Evolutionary conservation across 2,329 filamentous ascomycete species (phyloP).

Genomic region (Aspergillus niger): DNA sequence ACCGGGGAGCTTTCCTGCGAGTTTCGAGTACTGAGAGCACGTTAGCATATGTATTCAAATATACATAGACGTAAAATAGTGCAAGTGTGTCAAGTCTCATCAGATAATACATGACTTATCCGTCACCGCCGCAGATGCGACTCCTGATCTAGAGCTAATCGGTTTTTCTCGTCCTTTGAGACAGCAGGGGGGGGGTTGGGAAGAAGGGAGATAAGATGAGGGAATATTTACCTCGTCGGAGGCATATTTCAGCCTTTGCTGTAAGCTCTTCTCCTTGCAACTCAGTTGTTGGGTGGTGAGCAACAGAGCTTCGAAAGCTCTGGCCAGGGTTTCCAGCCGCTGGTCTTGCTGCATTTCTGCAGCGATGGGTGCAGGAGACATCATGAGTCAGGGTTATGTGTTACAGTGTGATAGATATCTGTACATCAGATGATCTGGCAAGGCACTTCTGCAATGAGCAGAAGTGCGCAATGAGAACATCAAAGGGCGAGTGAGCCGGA

Average conservation of each 20-base stretch:
- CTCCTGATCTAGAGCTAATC: constrained; percentile 87
- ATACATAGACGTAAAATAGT: constrained; percentile 18
- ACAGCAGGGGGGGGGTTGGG: constrained; percentile 17
- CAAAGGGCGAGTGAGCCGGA: constrained; percentile 17
- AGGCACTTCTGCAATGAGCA: constrained; percentile 28
- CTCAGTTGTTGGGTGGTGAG: constrained; percentile 43
- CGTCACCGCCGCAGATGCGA: constrained; percentile 63
- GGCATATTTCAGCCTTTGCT: constrained; percentile 40
- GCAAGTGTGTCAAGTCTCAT: constrained; percentile 39
- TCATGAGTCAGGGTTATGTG: constrained; percentile 22
- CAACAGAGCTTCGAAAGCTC: constrained; percentile 46
- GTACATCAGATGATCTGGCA: constrained; percentile 25
- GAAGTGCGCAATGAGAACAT: constrained; percentile 28
- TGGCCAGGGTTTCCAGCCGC: constrained; percentile 41
- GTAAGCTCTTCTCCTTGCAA: constrained; percentile 42
- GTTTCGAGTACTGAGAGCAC: constrained; percentile 36
- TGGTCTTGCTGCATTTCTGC: constrained; percentile 36
- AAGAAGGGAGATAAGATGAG: constrained; percentile 2
- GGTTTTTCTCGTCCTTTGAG: constrained; percentile 53
- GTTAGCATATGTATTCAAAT: constrained; percentile 31
- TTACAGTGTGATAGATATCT: constrained; percentile 26
- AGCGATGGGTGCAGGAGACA: constrained; percentile 36
- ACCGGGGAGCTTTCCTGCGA: constrained; percentile 34
- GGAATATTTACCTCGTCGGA: constrained; percentile 42
- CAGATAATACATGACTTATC: constrained; percentile 62